Conservation (phyloP, 2,329 filamentous ascomycete species). For the Zymoseptoria ardabiliae region DNA sequence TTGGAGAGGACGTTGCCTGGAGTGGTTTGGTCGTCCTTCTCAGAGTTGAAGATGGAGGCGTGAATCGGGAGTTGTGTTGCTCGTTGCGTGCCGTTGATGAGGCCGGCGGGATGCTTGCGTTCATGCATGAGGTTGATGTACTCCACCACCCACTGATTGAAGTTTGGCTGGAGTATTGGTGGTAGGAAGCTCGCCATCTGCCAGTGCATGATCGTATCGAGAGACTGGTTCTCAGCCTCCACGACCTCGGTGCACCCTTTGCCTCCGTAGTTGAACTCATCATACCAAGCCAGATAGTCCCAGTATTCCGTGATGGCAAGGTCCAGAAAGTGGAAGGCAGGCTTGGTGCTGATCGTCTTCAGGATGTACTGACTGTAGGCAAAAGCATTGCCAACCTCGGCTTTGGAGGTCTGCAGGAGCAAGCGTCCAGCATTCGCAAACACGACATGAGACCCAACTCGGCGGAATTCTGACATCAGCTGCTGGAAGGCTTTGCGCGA, state of each 20-base stretch:
- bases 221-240: constrained; percentile 65
- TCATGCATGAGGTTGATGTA: constrained; percentile 92
- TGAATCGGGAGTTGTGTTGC: constrained; percentile 55
- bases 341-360: constrained; percentile 92
- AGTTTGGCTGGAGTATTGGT: constrained; percentile 67
- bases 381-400: constrained; percentile 91
- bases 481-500: constrained; percentile 95
- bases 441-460: constrained; percentile 91
- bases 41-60: constrained; percentile 46
- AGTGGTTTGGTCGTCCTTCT: constrained; percentile 52
- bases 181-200: constrained; percentile 89
- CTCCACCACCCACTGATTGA: constrained; percentile 88
- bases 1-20: constrained; percentile 64
- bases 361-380: constrained; percentile 97
- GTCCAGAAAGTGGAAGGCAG: constrained; percentile 94
- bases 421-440: constrained; percentile 86
- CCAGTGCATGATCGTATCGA: constrained; percentile 97
- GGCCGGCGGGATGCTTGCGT: constrained; percentile 59
- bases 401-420: constrained; percentile 90
- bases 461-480: constrained; percentile 91
- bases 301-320: constrained; percentile 98
- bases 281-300: constrained; percentile 98
- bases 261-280: constrained; percentile 97
- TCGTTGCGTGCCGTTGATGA: constrained; percentile 44
- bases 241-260: constrained; percentile 80